A percentile compares a stretch with the other conserved stretches of the same genome.
Evolutionary conservation across 2,329 filamentous ascomycete genomes (phyloP).

Genomic region (Fusarium hostae): DNA sequence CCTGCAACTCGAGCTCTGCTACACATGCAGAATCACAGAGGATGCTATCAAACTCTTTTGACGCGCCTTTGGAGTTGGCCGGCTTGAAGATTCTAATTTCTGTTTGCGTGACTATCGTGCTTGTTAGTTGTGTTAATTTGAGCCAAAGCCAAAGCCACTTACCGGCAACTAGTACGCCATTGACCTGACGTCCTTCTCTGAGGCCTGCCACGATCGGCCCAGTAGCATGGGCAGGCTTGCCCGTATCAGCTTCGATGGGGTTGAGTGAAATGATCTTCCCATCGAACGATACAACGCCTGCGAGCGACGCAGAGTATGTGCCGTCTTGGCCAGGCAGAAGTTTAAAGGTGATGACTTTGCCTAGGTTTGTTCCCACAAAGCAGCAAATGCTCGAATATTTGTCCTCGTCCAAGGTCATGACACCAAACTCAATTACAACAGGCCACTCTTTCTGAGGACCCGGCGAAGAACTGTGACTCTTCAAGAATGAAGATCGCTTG

Average conservation of each 20-base stretch:
- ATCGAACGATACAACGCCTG: constrained; percentile 74
- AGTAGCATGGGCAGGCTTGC: constrained; percentile 79
- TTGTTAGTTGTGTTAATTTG: constrained; percentile 41
- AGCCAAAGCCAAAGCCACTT: constrained; percentile 45
- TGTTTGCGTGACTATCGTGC: constrained; percentile 66
- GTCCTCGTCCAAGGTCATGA: constrained; percentile 93
- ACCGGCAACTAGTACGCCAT: constrained; percentile 84
- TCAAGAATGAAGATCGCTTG: constrained; percentile 79
- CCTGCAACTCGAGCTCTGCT: constrained; percentile 77
- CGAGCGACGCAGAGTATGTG: constrained; percentile 75
- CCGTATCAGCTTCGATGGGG: constrained; percentile 82
- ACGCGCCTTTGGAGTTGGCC: constrained; percentile 85
- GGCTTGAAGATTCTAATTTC: constrained; percentile 92
- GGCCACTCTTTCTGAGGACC: constrained; percentile 74
- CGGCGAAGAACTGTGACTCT: constrained; percentile 51
- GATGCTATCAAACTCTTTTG: constrained; percentile 85
- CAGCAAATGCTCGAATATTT: constrained; percentile 94
- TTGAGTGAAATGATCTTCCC: constrained; percentile 79
- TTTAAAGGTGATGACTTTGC: constrained; percentile 90
- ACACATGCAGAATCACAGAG: constrained; percentile 85
- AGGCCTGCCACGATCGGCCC: constrained; percentile 80
- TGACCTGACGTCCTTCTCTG: constrained; percentile 76
- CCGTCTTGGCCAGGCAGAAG: constrained; percentile 79
- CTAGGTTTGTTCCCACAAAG: constrained; percentile 88
- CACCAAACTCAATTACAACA: constrained; percentile 87